phyloP scores from a whole-genome alignment of 2,329 filamentous ascomycete species.

The Trichophyton simii region DNA sequence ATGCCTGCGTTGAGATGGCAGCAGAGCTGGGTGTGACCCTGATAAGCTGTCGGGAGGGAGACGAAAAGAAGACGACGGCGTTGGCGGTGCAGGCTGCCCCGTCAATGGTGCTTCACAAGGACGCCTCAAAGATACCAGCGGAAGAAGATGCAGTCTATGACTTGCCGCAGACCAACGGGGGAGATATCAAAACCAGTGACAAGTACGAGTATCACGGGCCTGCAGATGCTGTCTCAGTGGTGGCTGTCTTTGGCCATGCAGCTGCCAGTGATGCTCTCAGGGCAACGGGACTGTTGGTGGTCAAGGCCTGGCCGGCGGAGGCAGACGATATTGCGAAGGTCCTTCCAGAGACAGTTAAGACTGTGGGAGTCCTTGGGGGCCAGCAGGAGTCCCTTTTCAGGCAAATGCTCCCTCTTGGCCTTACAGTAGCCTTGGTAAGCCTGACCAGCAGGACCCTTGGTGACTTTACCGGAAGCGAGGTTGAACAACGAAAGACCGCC shows the following conservation, averaged over 20 bases:
- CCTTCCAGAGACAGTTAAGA: constrained; percentile 62
- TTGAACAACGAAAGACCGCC: background rate
- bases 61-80: background rate
- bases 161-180: background rate
- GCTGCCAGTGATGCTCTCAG: background rate
- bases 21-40: background rate
- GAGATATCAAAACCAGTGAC: background rate
- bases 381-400: constrained; percentile 47
- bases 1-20: background rate
- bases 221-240: background rate
- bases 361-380: constrained; percentile 58
- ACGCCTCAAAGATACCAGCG: too few relatives aligned
- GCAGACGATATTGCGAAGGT: constrained; percentile 78
- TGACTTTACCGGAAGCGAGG: background rate
- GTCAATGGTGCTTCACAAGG: background rate
- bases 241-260: background rate
- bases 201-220: background rate
- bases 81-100: background rate
- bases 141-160: background rate
- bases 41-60: background rate
- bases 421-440: background rate
- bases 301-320: background rate
- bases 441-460: background rate
- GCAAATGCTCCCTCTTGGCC: background rate
- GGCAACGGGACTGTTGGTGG: background rate